Base-by-base conservation (phyloP, 306 rosid genomes). In the Prunus campanulata region DNA sequence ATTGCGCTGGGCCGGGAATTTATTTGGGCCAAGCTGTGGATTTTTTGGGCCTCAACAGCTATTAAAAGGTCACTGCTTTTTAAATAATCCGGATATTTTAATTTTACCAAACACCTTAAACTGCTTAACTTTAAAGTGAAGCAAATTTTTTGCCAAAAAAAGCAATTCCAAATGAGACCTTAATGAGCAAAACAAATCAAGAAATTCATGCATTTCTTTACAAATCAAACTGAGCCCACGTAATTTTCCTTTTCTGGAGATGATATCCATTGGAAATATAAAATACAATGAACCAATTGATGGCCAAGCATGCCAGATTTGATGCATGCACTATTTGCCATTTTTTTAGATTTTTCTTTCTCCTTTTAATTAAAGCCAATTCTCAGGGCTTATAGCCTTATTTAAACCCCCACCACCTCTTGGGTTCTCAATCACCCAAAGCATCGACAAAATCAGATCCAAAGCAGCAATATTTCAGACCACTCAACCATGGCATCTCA, bases 401-500 rank as follows among this genome's bases (percentile, higher is more conserved):
- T 16, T 14, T 52, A 52, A 12, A 52, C n/a, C 19, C 27, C 27
- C 22, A 19, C 50, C 29, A 5, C 49, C 49, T 30, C 64, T 19
- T 50, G 63, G 39, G 49, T 54, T 52, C 8, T 3, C 25, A 70
- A 30, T 29, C 74, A 70, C 59, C 29, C 8, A 70, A 8, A 16
- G 18, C 61, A 51, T 70, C 27, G 2, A 24, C 22, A 70, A 51
- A 48, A 49, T 52, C 12, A 50, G 29, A 70, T 52, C 63, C 39
- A 35, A 51, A 30, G 65, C 44, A 32, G 35, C 65, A 13, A 29
- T 57, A 20, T 14, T 22, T 19, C 74, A 51, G 49, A 27, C 16
- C 27, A 51, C 11, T 71, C 66, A 71, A 55, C 75, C 0, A 71
- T 71, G 75, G 20, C 18, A 6, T 71, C 75, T 71, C 75, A 55